Conservation (phyloP, 371 early-diverging fungal species). For the Mortierella sp. region DNA sequence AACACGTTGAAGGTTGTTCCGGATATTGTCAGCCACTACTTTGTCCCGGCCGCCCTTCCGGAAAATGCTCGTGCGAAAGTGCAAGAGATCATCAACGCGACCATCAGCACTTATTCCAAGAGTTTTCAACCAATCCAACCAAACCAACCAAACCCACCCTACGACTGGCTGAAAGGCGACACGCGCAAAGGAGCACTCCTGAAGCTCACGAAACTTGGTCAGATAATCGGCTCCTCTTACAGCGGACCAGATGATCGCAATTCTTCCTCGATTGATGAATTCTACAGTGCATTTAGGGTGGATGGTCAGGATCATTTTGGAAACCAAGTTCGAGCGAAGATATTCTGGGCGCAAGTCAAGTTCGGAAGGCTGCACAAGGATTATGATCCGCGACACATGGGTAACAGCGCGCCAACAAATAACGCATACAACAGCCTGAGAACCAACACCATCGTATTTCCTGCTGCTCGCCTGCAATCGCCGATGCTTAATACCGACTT, state of each 20-base stretch:
- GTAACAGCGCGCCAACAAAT: conserved; percentile 63
- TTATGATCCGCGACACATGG: conserved; percentile 57
- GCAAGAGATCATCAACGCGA: conserved; percentile 52
- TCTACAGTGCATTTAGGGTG: conserved; percentile 56
- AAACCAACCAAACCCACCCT: too few relatives aligned
- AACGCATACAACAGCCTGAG: conserved; percentile 67
- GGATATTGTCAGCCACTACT: conserved; percentile 65
- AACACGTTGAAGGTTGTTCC: conserved; percentile 55
- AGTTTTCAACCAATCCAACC: too few relatives aligned
- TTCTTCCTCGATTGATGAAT: conserved; percentile 54
- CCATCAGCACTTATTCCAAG: conserved; percentile 53
- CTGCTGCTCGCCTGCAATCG: conserved; percentile 64
- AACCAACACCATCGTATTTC: conserved; percentile 65
- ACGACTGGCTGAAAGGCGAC: conserved; percentile 64
- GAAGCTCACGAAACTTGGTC: conserved; percentile 55
- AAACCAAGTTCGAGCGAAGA: conserved; percentile 45
- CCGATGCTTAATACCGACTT: conserved; percentile 58
- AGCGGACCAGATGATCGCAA: conserved; percentile 58
- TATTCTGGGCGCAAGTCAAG: conserved; percentile 26
- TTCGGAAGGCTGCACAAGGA: conserved; percentile 24
- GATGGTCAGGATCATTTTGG: conserved; percentile 50
- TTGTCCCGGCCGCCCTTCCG: conserved; percentile 55
- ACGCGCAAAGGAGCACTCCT: conserved; percentile 60
- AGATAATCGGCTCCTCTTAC: conserved; percentile 63
- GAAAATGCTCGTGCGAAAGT: conserved; percentile 44